Conservation (phyloP, 176 grass and related monocot species). For the sorghum (Sorghum bicolor) region DNA sequence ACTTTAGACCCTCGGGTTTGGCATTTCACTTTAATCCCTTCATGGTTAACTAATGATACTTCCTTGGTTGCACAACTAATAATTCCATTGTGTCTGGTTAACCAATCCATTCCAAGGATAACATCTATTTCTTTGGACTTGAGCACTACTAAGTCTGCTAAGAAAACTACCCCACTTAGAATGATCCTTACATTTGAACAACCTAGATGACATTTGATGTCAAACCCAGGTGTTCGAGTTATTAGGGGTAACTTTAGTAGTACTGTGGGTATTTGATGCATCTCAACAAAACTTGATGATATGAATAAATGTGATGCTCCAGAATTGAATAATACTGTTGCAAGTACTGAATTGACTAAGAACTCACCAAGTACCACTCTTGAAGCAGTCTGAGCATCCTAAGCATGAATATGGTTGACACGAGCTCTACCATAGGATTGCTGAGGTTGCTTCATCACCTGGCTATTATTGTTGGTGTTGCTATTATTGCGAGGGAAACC, state of each 20-base stretch:
- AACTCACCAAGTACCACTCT: background rate
- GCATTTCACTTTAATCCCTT: background rate
- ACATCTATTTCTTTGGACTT: background rate
- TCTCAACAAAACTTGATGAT: background rate
- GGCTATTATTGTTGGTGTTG: too few species aligned
- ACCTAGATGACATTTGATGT: background rate
- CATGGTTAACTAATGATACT: background rate
- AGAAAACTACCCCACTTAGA: background rate
- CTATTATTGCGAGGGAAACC: too few species aligned
- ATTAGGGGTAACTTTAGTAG: background rate
- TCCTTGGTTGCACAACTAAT: background rate
- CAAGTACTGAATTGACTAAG: background rate
- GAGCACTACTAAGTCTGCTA: background rate
- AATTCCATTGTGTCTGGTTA: background rate
- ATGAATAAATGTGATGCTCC: background rate
- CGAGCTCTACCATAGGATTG: too few species aligned
- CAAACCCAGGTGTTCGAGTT: background rate
- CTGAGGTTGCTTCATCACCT: too few species aligned
- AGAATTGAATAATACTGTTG: background rate
- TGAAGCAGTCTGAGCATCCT: too few species aligned
- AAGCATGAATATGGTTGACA: too few species aligned
- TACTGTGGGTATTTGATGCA: background rate
- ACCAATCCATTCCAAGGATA: background rate
- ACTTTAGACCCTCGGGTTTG: too few species aligned
- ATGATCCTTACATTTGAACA: background rate